Evolutionary conservation across 2,329 filamentous ascomycete species (phyloP).

Genomic region (Penicillium palitans): DNA sequence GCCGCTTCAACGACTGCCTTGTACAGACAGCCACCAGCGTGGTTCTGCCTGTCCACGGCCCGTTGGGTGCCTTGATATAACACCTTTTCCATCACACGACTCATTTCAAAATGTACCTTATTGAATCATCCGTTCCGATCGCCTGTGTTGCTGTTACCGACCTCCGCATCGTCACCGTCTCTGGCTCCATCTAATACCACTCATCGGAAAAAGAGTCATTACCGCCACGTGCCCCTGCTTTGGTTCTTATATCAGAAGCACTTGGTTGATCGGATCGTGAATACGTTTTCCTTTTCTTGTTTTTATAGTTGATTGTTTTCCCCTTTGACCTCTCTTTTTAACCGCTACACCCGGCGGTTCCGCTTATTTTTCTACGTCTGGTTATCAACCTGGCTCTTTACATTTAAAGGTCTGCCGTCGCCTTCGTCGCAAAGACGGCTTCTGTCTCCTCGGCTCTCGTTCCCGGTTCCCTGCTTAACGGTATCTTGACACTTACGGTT

Average conservation of each 20-base stretch:
- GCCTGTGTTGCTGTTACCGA: constrained; percentile 38
- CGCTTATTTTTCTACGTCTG: constrained; percentile 9
- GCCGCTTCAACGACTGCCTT: constrained; percentile 29
- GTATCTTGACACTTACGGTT: constrained; percentile 26
- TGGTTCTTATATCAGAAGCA: constrained; percentile 22
- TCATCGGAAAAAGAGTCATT: constrained; percentile 18
- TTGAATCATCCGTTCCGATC: constrained; percentile 40
- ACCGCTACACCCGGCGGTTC: constrained; percentile 8
- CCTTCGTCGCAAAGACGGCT: constrained; percentile 28
- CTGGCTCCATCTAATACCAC: constrained; percentile 24
- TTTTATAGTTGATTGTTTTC: constrained; percentile 9
- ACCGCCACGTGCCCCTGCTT: constrained; percentile 15
- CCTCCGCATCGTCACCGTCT: constrained; percentile 31
- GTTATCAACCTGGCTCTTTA: constrained; percentile 24
- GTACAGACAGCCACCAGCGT: constrained; percentile 27
- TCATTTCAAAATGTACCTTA: constrained; percentile 43
- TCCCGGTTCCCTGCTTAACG: constrained; percentile 31
- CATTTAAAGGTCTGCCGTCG: constrained; percentile 29
- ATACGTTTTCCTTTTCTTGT: constrained; percentile 18
- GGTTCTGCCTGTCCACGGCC: constrained; percentile 38
- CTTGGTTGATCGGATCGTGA: constrained; percentile 26
- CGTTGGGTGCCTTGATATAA: constrained; percentile 32
- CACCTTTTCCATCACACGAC: constrained; percentile 8
- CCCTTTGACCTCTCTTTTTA: constrained; percentile 6
- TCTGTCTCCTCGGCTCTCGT: constrained; percentile 31